Percentiles rank a stretch among this genome's conserved stretches.
Conservation (phyloP, 1,284 basidiomycete genomes). For the Melampsora medusae region DNA sequence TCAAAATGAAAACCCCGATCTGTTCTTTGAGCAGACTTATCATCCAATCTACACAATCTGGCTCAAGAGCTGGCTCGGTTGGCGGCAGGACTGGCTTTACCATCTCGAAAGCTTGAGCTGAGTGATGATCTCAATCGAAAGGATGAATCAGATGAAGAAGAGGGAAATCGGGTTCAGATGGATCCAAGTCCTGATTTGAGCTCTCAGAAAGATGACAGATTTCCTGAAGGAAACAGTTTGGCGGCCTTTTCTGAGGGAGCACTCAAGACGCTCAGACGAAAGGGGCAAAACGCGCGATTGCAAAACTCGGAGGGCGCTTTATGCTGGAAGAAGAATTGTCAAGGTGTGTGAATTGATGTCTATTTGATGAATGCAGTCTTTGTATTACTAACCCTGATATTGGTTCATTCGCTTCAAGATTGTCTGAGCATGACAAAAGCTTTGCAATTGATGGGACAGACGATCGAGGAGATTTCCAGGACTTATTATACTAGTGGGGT, state of each 20-base stretch:
- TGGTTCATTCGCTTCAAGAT: background rate
- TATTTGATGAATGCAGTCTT: background rate
- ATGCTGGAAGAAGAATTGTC: conserved; percentile 38
- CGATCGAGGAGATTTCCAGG: conserved; percentile 3
- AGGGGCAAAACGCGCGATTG: background rate
- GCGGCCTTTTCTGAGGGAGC: background rate
- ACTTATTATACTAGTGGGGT: conserved; percentile 9
- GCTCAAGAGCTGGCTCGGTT: conserved; percentile 11
- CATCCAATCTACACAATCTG: conserved; percentile 16
- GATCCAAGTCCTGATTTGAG: background rate
- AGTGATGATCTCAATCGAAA: background rate
- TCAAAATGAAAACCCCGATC: too few species aligned
- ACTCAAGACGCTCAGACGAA: background rate
- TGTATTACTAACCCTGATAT: too few species aligned
- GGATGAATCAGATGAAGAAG: background rate
- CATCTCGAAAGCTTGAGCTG: background rate
- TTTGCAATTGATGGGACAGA: conserved; percentile 22
- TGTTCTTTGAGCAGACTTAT: conserved; percentile 11
- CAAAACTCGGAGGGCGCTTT: conserved; percentile 31
- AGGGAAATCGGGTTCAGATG: background rate
- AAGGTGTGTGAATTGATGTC: background rate
- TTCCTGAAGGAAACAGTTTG: background rate
- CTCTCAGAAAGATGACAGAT: background rate
- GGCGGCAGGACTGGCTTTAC: conserved; percentile 18
- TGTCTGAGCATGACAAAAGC: conserved; percentile 26